Evolutionary conservation across 129 eudicot species (phyloP).

Genomic region (Flaveria ramosissima): DNA sequence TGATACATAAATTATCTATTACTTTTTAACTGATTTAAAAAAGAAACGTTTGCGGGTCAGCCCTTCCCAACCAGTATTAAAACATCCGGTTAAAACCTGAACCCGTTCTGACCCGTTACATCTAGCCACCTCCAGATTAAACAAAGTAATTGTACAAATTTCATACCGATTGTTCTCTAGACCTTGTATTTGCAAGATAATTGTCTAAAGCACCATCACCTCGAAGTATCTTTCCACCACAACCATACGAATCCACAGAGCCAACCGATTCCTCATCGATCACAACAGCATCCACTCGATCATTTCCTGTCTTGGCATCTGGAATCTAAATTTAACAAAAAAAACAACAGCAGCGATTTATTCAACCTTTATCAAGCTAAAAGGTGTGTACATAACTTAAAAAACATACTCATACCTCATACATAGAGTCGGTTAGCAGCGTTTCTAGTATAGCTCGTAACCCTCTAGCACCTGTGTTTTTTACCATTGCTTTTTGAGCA

Average conservation of each 20-base stretch:
- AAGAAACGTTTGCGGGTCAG: too few species aligned
- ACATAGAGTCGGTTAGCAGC: slow-evolving; percentile 92
- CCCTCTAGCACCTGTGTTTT: slow-evolving; percentile 98
- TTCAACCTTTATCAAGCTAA: not conserved
- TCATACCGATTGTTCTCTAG: slow-evolving; percentile 55
- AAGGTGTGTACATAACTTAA: slow-evolving; percentile 11
- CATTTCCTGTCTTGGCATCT: slow-evolving; percentile 67
- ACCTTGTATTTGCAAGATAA: slow-evolving; percentile 49
- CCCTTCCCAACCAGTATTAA: not conserved
- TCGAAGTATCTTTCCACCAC: slow-evolving; percentile 77
- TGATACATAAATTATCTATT: too few species aligned
- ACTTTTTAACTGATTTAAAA: too few species aligned
- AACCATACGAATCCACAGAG: slow-evolving; percentile 50
- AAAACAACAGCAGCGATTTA: not conserved
- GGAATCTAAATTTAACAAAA: slow-evolving; percentile 57
- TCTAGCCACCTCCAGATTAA: not conserved
- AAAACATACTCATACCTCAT: slow-evolving; percentile 59
- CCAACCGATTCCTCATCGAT: slow-evolving; percentile 87
- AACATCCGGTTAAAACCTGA: not conserved
- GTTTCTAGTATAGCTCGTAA: slow-evolving; percentile 80
- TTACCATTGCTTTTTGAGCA: slow-evolving; percentile 75
- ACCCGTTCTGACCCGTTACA: slow-evolving; percentile 1
- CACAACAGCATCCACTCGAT: slow-evolving; percentile 88
- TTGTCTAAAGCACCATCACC: slow-evolving; percentile 82
- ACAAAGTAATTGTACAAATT: not conserved